Percentiles rank a stretch among this genome's conserved stretches.
Conservation (phyloP, 148 eudicot species). For the Talinum fruticosum region DNA sequence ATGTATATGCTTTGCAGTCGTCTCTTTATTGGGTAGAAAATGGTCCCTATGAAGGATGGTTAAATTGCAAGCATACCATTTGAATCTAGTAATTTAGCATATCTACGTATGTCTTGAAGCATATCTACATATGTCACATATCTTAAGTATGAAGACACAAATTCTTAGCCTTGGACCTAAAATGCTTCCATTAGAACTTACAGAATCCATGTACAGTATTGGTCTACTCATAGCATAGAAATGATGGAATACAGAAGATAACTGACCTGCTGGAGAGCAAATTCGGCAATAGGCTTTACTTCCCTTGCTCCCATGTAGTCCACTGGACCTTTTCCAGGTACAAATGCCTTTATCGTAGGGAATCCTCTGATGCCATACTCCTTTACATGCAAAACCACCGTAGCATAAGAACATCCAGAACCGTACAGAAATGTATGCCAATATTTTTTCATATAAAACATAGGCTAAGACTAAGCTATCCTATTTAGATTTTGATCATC, state of each 20-base stretch:
- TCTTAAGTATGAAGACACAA: too few species aligned
- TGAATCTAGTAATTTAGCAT: background rate
- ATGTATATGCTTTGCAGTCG: background rate
- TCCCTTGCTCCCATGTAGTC: slow-evolving; percentile 94
- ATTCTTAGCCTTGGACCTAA: too few species aligned
- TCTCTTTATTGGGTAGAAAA: background rate
- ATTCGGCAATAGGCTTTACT: slow-evolving; percentile 77
- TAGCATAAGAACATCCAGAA: slow-evolving; percentile 1
- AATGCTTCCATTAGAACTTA: background rate
- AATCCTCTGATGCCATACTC: slow-evolving; percentile 92
- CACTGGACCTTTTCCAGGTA: slow-evolving; percentile 77
- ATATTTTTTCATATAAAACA: background rate
- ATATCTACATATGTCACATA: background rate
- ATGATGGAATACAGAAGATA: background rate
- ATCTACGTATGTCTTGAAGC: too few species aligned
- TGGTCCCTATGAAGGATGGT: background rate
- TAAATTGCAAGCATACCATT: background rate
- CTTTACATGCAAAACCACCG: slow-evolving; percentile 35
- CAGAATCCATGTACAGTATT: background rate
- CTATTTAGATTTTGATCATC: background rate
- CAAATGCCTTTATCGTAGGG: slow-evolving; percentile 94
- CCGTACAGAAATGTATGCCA: background rate
- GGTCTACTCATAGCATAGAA: background rate
- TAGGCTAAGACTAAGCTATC: background rate
- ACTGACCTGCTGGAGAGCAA: slow-evolving; percentile 71